These are phyloP conservation scores for Achaetomiella virescens DNA, from an alignment of 495 filamentous ascomycete species.

Conservation along the genomic window DNA sequence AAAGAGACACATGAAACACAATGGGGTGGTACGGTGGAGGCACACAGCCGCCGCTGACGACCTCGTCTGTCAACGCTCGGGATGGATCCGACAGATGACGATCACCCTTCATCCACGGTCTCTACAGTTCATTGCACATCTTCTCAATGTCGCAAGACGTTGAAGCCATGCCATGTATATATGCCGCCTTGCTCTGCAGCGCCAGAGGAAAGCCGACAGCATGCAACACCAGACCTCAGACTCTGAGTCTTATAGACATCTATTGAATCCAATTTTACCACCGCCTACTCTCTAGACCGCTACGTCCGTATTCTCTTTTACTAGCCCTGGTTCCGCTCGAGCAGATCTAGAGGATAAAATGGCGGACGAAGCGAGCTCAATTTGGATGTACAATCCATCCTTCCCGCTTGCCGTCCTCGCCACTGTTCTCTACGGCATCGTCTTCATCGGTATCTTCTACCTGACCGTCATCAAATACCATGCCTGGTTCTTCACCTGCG, in stretches of 20 bases:
- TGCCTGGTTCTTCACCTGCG: conserved; percentile 28
- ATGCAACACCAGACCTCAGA: too few relatives aligned
- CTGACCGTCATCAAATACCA: conserved; percentile 24
- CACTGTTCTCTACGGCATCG: conserved; percentile 23
- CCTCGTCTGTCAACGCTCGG: not conserved
- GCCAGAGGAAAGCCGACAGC: too few relatives aligned
- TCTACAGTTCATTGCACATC: not conserved
- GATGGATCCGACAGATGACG: not conserved
- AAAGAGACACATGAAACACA: too few relatives aligned
- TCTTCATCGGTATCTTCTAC: conserved; percentile 23
- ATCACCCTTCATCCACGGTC: not conserved
- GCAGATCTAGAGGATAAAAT: not conserved
- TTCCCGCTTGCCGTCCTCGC: conserved; percentile 25
- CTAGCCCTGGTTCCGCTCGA: not conserved
- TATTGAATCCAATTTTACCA: too few relatives aligned
- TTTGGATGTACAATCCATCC: conserved; percentile 30
- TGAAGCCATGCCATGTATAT: not conserved
- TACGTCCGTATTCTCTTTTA: too few relatives aligned
- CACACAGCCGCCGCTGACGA: too few relatives aligned
- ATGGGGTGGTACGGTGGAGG: too few relatives aligned
- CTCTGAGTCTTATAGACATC: too few relatives aligned
- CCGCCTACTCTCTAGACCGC: too few relatives aligned
- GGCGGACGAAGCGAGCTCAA: not conserved
- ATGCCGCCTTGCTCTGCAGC: not conserved
- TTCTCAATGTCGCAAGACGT: not conserved